phyloP scores from a whole-genome alignment of 2,329 filamentous ascomycete genomes.

The Claviceps arundinis region DNA sequence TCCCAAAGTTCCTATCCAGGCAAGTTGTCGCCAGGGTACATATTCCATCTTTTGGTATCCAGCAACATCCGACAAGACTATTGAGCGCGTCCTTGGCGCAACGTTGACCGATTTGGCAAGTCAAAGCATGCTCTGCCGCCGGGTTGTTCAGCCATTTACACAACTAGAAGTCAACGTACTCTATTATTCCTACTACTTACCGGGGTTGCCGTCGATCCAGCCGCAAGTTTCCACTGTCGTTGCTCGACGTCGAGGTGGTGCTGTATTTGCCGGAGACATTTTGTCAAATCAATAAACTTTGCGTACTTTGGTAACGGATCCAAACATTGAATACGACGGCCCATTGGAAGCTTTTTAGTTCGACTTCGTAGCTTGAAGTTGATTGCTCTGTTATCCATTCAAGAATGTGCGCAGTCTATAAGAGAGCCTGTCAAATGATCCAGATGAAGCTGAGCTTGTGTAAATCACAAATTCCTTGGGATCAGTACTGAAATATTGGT shows the following conservation, averaged over 20 bases:
- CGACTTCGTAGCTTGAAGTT: neutral
- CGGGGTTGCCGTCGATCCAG: constrained; percentile 10
- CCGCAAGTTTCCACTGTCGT: constrained; percentile 8
- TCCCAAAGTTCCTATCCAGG: constrained; percentile 3
- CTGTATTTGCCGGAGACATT: neutral
- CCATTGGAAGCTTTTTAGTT: neutral
- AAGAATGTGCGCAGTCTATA: neutral
- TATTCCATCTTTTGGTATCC: constrained; percentile 3
- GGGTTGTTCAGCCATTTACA: neutral
- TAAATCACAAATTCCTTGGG: neutral
- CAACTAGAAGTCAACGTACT: neutral
- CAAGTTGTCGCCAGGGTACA: constrained; percentile 10
- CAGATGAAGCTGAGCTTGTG: neutral
- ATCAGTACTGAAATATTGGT: neutral
- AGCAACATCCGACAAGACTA: constrained; percentile 12
- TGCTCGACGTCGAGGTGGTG: neutral
- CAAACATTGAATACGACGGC: neutral
- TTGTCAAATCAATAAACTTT: neutral
- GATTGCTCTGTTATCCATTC: neutral
- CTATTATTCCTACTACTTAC: constrained; percentile 1
- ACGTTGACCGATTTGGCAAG: constrained; percentile 9
- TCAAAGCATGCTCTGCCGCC: constrained; percentile 8
- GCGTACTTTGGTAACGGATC: neutral
- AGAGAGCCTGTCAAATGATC: neutral
- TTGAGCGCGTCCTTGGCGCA: constrained; percentile 9